Evolutionary conservation across 129 eudicot genomes (phyloP), one percentile per base, ranked within the genome.

Genomic region (Centaurea solstitialis): DNA sequence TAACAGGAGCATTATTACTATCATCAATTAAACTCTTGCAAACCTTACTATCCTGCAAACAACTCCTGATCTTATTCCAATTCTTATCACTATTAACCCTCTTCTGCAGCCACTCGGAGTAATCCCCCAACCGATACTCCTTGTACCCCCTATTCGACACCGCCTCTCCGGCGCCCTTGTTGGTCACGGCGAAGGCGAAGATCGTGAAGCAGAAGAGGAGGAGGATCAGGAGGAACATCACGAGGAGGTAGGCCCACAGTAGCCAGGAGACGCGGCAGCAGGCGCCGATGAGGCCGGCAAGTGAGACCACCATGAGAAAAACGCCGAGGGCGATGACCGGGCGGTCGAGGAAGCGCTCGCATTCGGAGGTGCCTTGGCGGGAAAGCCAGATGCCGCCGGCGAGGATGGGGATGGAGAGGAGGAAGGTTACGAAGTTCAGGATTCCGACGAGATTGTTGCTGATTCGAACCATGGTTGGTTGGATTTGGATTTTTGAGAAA

Each of bases 331-430:
- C 94, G 26, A 96, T 96, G 1, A 93, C 83, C 0, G 99, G 98
- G 20, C 67, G 82, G 8, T 92, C 91, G 41, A 96, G 86, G 26
- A 93, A 96, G 6, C 91, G 79, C 76, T 96, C 99, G 85, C 99
- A 96, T 84, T 93, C 99, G 40, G 99, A 87, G 61, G 85, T 83
- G 33, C 90, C 94, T 57, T 89, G 91, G 28, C 76, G 87, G 20
- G 97, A 88, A 0, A 96, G 97, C 99, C 99, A 96, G 9, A 96
- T 68, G 7, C 99, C 99, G 76, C 92, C 92, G 76, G 81, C 89
- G 12, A 96, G 50, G 76, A 96, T 96, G 0, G 98, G 98, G 73
- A 96, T 87, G 4, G 99, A 96, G 2, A 96, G 68, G n/a, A 96
- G 78, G 66, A 96, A 85, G 5, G 97, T 96, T 1, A 96, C 0